Conservation (phyloP, 345 rosid species). For the Camelina sativa region DNA sequence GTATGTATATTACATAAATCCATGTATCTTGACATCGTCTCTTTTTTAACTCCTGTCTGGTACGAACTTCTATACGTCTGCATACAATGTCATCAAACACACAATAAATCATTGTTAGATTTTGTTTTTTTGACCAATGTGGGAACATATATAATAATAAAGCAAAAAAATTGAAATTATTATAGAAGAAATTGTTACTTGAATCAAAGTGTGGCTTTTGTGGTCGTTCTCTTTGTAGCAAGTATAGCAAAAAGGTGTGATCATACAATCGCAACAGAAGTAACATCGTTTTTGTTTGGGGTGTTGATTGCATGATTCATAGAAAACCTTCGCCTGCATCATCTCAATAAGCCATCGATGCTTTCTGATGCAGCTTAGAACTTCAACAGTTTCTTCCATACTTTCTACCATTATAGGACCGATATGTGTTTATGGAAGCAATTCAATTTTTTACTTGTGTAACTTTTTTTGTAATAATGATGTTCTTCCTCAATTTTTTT, state of each 20-base stretch:
- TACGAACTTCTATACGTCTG: slow-evolving; percentile 38
- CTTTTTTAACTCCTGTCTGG: slow-evolving; percentile 8
- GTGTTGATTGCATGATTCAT: slow-evolving; percentile 35
- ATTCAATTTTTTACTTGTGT: background rate
- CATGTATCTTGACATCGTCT: slow-evolving; percentile 26
- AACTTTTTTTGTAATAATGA: background rate
- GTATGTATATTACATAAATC: slow-evolving; percentile 20
- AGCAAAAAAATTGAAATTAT: background rate
- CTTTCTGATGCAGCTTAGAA: slow-evolving; percentile 12
- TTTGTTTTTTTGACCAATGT: background rate
- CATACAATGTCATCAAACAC: slow-evolving; percentile 5
- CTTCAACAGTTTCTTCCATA: slow-evolving; percentile 7
- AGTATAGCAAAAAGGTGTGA: slow-evolving; percentile 22
- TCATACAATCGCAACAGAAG: slow-evolving; percentile 42
- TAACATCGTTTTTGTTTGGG: background rate
- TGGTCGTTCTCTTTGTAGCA: slow-evolving; percentile 20
- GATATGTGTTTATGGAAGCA: background rate
- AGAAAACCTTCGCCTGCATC: slow-evolving; percentile 31
- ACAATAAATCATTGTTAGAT: background rate
- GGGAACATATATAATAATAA: background rate
- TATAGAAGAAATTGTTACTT: slow-evolving; percentile 8
- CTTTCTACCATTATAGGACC: background rate
- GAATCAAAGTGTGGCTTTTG: slow-evolving; percentile 24
- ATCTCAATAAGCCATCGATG: slow-evolving; percentile 39
- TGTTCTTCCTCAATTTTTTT: background rate